Percentiles rank a stretch among this genome's conserved stretches.
Conservation (phyloP, 352 stramenopile species). For the Phytopythium litorale region DNA sequence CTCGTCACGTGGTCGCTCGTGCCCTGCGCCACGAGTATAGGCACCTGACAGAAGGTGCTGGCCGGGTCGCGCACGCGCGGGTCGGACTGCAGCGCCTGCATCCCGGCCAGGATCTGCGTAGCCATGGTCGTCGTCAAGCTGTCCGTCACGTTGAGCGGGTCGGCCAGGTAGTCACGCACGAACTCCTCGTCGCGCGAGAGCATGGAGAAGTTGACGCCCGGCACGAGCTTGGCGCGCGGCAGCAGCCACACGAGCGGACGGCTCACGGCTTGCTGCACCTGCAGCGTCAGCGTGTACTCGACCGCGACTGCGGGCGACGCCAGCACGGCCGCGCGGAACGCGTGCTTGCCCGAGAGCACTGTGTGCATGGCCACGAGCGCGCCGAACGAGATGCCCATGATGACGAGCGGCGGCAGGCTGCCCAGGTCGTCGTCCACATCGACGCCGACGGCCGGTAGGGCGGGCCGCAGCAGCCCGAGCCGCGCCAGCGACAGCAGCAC, state of each 20-base stretch:
- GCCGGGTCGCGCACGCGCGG: slow-evolving; percentile 18
- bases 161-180: slow-evolving; percentile 45
- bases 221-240: slow-evolving; percentile 40
- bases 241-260: slow-evolving; percentile 39
- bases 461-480: slow-evolving; percentile 16
- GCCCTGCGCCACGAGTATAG: slow-evolving; percentile 34
- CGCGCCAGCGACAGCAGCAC: slow-evolving; percentile 45
- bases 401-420: slow-evolving; percentile 28
- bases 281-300: slow-evolving; percentile 46
- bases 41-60: slow-evolving; percentile 25
- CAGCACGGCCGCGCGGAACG: slow-evolving; percentile 45
- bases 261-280: slow-evolving; percentile 31
- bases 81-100: slow-evolving; percentile 27
- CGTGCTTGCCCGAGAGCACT: slow-evolving; percentile 38
- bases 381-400: slow-evolving; percentile 72
- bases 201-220: slow-evolving; percentile 46
- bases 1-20: slow-evolving; percentile 41
- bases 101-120: slow-evolving; percentile 19
- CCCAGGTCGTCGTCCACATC: neutral
- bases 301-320: slow-evolving; percentile 57
- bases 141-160: slow-evolving; percentile 43
- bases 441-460: neutral
- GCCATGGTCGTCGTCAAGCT: slow-evolving; percentile 23
- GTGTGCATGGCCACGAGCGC: slow-evolving; percentile 57
- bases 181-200: slow-evolving; percentile 33